Evolutionary conservation across 2,329 filamentous ascomycete species (phyloP).

Genomic region (Xylaria digitata): DNA sequence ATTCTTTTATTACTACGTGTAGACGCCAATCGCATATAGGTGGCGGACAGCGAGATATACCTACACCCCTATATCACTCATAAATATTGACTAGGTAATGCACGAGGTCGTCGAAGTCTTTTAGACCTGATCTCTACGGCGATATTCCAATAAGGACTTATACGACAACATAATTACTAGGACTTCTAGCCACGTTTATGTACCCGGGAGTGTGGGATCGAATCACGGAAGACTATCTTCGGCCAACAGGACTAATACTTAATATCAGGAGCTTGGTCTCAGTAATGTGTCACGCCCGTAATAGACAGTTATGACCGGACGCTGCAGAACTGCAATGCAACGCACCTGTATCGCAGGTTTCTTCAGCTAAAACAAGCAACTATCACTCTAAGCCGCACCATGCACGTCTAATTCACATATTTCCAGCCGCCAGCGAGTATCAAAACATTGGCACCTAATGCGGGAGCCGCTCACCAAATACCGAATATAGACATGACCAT

Average conservation of each 20-base stretch:
- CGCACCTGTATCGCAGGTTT: slow-evolving; percentile 19
- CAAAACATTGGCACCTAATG: slow-evolving; percentile 11
- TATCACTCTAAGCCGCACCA: not conserved
- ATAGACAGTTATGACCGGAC: slow-evolving; percentile 19
- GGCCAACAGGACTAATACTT: not conserved
- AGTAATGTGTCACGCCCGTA: slow-evolving; percentile 10
- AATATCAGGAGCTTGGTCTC: not conserved
- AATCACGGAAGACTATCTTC: slow-evolving; percentile 1
- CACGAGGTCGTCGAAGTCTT: not conserved
- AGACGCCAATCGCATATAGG: slow-evolving; percentile 5
- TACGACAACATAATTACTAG: not conserved
- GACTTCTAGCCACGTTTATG: not conserved
- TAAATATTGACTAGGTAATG: not conserved
- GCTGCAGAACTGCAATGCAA: slow-evolving; percentile 33
- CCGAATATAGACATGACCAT: slow-evolving; percentile 4
- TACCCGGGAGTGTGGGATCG: not conserved
- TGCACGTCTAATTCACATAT: slow-evolving; percentile 17
- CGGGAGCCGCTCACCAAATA: slow-evolving; percentile 2
- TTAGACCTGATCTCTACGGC: not conserved
- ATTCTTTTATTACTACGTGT: slow-evolving; percentile 11
- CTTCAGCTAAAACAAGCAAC: slow-evolving; percentile 24
- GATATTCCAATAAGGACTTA: not conserved
- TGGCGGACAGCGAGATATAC: slow-evolving; percentile 6
- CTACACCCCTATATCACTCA: slow-evolving; percentile 18
- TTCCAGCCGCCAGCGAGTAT: slow-evolving; percentile 14